A percentile compares a stretch with the other conserved stretches of the same genome.
These are phyloP conservation scores for Trebouxia sp. DNA, from an alignment of 139 green algal genomes.

Conservation along the genomic window DNA sequence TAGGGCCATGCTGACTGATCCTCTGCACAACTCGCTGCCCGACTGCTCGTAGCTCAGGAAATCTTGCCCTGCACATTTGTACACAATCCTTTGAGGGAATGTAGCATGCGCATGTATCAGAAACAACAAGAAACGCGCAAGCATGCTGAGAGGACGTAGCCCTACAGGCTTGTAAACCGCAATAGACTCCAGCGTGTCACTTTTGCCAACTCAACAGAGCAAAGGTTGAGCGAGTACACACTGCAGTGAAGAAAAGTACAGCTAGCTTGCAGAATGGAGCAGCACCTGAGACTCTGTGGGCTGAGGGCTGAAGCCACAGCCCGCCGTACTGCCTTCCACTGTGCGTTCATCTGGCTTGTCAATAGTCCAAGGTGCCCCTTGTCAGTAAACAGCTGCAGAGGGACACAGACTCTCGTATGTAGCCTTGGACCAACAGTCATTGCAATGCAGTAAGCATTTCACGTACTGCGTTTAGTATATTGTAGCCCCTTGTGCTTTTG, in stretches of 20 bases:
- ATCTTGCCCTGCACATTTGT: not conserved
- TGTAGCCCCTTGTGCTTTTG: not conserved
- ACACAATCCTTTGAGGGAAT: too few species aligned
- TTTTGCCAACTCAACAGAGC: too few species aligned
- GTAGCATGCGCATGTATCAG: too few species aligned
- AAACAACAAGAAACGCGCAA: too few species aligned
- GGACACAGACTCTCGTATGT: not conserved
- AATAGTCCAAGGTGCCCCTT: not conserved
- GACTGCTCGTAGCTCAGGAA: not conserved
- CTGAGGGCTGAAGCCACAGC: not conserved
- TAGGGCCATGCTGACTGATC: not conserved
- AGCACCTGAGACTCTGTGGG: conserved; percentile 1
- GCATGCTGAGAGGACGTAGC: too few species aligned
- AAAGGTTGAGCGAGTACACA: too few species aligned
- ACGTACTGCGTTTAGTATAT: not conserved
- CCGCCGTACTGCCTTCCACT: not conserved
- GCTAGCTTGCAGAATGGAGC: not conserved
- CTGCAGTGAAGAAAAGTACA: too few species aligned
- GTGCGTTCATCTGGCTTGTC: conserved; percentile 6
- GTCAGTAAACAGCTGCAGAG: not conserved
- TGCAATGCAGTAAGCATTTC: too few species aligned
- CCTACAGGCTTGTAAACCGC: too few species aligned
- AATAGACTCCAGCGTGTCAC: too few species aligned
- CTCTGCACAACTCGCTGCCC: not conserved
- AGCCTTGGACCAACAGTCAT: too few species aligned